Evolutionary conservation across 169 alveolate genomes (phyloP), one percentile per base, ranked within the genome.

Genomic region (Eimeria tenella): DNA sequence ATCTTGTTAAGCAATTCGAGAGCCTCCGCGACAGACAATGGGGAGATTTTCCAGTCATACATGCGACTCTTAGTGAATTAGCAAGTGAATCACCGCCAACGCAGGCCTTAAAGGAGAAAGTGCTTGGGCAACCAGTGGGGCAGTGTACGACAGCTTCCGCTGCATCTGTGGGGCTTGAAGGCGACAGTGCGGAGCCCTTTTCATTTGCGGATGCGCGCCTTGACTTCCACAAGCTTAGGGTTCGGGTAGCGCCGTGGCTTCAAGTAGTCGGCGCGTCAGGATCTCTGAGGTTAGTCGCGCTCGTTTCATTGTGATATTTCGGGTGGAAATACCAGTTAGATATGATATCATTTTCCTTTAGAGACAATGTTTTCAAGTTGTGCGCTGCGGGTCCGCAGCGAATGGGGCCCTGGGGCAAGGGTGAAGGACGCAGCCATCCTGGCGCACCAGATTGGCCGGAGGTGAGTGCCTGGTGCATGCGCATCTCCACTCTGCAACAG

Each of bases 341-440:
- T 31, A 0, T 31, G 42, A 31, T 31, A 31, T 31, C 42, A 31
- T 31, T 31, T 31, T 31, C 42, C 42, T 31, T 31, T 31, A 31
- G 42, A 31, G 42, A 2, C 42, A 31, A 31, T 31, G 42, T 31
- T 31, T 31, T 31, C 42, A 31, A 31, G 42, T 31, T 31, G 2
- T 31, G 42, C 68, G 19, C 19, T 58, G 21, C 19, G 68, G 8
- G 42, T 31, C 21, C 49, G 19, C 86, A 75, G 86, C 60, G 86
- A 75, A 42, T 75, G 86, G 86, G 86, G 86, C 49, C 25, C 86
- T 17, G 86, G 86, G 7, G 86, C 86, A n/a, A 3, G 86, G 49
- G 86, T 75, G 8, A 75, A 75, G 63, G 86, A 75, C 65, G 86
- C 86, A 15, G 86, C 86, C 25, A 49, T 75, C 13, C 63, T 75